Conservation (phyloP, 2,329 filamentous ascomycete genomes). For the Pseudogymnoascus sp. region DNA sequence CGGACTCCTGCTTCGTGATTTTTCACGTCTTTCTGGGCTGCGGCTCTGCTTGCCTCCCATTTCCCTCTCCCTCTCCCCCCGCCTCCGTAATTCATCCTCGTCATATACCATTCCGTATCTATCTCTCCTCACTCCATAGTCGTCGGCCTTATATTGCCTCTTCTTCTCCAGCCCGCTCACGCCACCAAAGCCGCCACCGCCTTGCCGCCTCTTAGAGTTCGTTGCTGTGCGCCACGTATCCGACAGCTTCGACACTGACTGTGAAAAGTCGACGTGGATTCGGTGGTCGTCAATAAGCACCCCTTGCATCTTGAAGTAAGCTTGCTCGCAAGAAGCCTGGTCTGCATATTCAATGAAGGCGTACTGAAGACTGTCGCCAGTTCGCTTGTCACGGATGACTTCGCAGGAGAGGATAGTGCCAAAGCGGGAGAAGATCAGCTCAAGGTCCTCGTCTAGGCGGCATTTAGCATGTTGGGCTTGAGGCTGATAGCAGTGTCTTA, state of each 20-base stretch:
- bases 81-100: constrained; percentile 54
- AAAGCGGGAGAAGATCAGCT: constrained; percentile 94
- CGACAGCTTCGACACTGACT: constrained; percentile 81
- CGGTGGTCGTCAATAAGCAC: constrained; percentile 94
- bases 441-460: constrained; percentile 68
- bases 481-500: constrained; percentile 22
- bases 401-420: constrained; percentile 93
- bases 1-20: constrained; percentile 26
- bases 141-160: constrained; percentile 66
- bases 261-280: constrained; percentile 97
- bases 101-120: constrained; percentile 77
- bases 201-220: constrained; percentile 63
- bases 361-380: constrained; percentile 91
- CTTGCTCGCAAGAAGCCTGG: constrained; percentile 84
- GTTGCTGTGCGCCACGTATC: constrained; percentile 82
- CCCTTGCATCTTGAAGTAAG: constrained; percentile 98
- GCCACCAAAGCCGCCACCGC: constrained; percentile 77
- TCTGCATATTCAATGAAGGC: constrained; percentile 96
- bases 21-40: constrained; percentile 31
- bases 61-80: constrained; percentile 35
- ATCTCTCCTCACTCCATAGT: constrained; percentile 32
- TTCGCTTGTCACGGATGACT: constrained; percentile 88
- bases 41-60: constrained; percentile 36
- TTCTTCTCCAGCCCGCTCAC: constrained; percentile 82
- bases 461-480: constrained; percentile 12